phyloP scores from a whole-genome alignment of 768 basidiomycete genomes.

The Boletus rubescentipes region DNA sequence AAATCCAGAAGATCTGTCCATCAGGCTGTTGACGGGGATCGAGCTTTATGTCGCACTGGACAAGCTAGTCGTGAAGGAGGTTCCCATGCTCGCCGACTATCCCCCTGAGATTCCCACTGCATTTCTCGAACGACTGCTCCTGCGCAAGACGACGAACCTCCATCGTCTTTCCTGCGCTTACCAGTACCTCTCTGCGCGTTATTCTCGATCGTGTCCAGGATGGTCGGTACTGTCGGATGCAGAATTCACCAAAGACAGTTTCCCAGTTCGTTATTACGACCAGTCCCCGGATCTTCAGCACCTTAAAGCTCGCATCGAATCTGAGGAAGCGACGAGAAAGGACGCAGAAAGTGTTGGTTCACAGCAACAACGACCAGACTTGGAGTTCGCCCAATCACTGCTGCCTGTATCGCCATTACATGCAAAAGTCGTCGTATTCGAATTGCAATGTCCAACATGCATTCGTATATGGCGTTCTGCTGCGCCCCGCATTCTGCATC shows the following conservation, averaged over 20 bases:
- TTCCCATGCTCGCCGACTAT: no score
- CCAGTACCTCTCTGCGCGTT: constrained; percentile 33
- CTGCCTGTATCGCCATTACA: constrained; percentile 31
- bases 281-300: no score
- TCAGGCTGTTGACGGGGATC: no score
- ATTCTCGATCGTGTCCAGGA: constrained; percentile 7
- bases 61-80: not conserved
- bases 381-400: constrained; percentile 29
- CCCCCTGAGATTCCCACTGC: no score
- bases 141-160: constrained; percentile 30
- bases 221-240: constrained; percentile 32
- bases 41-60: constrained; percentile 7
- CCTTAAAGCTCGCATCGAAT: no score
- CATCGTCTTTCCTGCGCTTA: constrained; percentile 29
- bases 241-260: no score
- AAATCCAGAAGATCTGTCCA: no score
- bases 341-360: no score
- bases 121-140: not conserved
- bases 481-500: not conserved
- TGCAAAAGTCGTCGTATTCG: no score
- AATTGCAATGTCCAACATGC: not conserved
- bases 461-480: not conserved
- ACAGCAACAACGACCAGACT: not conserved
- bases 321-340: no score
- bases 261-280: no score